Percentiles rank a stretch among this genome's conserved stretches.
Evolutionary conservation across 148 eudicot species (phyloP).

Genomic region (Rhododendron griersonianum): DNA sequence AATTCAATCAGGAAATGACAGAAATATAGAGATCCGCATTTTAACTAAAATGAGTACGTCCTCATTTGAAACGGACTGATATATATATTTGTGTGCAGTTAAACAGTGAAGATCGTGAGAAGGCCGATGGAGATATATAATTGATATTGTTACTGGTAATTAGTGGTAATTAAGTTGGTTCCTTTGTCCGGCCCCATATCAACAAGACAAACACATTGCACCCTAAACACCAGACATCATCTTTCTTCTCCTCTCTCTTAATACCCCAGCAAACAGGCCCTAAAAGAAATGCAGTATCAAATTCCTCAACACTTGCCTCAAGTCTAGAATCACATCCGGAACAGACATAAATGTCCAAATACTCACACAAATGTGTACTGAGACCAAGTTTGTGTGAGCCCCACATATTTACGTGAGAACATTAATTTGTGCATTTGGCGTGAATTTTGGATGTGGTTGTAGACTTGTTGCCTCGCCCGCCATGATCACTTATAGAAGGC

Average conservation of each 20-base stretch:
- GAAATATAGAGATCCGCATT: too few relatives aligned
- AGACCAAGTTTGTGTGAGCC: background rate
- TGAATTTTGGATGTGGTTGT: background rate
- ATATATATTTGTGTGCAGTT: background rate
- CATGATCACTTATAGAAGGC: background rate
- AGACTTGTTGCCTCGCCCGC: background rate
- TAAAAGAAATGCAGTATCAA: background rate
- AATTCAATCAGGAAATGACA: too few relatives aligned
- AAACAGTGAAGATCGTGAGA: background rate
- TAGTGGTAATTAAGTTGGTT: background rate
- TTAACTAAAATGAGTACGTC: too few relatives aligned
- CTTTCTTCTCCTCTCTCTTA: too few relatives aligned
- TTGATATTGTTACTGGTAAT: background rate
- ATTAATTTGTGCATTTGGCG: too few relatives aligned
- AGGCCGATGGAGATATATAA: background rate
- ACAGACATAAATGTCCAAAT: too few relatives aligned
- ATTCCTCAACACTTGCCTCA: background rate
- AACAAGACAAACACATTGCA: background rate
- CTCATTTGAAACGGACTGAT: too few relatives aligned
- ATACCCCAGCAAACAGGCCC: too few relatives aligned
- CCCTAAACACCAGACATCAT: too few relatives aligned
- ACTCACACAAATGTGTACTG: too few relatives aligned
- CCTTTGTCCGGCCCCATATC: slow-evolving; percentile 13
- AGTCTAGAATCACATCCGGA: background rate
- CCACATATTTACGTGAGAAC: too few relatives aligned